These are phyloP conservation scores for Dictyophora rubrovolvata DNA, from an alignment of 768 basidiomycete species.

Conservation along the genomic window DNA sequence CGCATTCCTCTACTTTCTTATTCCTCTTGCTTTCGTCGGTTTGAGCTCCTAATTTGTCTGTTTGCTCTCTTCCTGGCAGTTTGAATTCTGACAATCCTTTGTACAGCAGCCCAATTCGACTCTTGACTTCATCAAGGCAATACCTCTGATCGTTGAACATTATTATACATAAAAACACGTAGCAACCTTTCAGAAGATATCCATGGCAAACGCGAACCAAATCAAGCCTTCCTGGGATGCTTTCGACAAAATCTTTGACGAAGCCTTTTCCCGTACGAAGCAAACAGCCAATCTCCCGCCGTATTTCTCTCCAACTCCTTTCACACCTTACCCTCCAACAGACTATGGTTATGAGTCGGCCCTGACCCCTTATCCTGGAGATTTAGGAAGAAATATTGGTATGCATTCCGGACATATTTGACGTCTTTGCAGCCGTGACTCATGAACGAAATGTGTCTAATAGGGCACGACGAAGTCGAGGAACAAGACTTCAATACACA, in stretches of 20 bases:
- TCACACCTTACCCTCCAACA: not conserved
- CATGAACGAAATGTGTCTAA: not conserved
- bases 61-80: not conserved
- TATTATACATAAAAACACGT: not conserved
- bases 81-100: not conserved
- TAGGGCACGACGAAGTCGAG: not conserved
- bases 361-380: not conserved
- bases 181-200: not conserved
- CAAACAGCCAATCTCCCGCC: not conserved
- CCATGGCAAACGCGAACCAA: not conserved
- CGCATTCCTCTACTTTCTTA: not conserved
- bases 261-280: constrained; percentile 7
- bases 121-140: no score
- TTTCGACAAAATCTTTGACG: constrained; percentile 7
- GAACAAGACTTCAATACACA: not conserved
- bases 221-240: constrained; percentile 5
- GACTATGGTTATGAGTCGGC: not conserved
- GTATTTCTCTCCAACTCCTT: not conserved
- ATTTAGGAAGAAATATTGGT: not conserved
- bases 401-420: not conserved
- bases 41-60: not conserved
- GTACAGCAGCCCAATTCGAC: not conserved
- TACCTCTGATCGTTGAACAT: not conserved
- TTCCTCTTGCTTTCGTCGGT: not conserved
- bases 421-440: not conserved